Evolutionary conservation across 768 basidiomycete genomes (phyloP), one percentile per base, ranked within the genome.

Genomic region (Calvatia gigantea): DNA sequence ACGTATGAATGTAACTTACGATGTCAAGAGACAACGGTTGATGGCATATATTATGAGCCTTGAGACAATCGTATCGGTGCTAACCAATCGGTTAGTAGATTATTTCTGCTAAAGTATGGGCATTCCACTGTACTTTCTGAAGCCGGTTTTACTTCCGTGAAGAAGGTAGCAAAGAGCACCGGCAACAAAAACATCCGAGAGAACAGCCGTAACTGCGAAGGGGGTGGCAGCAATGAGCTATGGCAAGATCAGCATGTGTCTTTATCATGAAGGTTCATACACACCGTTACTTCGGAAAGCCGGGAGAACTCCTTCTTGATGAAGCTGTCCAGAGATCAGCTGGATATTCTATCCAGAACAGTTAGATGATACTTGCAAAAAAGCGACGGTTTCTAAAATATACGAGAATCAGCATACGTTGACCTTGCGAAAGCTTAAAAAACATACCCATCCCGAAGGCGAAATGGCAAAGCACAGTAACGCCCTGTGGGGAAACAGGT

Each of bases 1-100:
- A 19, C 21, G 37, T 2, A 14, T n/a, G 50, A 35, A 15, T 12
- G 33, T 1, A 3, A 66, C 76, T 51, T 57, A 79, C 77, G 75
- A 75, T 28, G 79, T 79, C 35, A 80, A 61, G 11, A 80, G 56
- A 52, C 77, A 79, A 4, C 78, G 77, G 57, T 79, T 79, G 58
- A 80, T 75, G 4, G 79, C 75, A 57, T 76, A 80, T 23, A 80
- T 62, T 4, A 79, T 80, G 23, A 80, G 64, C 1, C 65, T 69
- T 14, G 73, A 73, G 14, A 80, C 64, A 11, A 79, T 55, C 1
- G 64, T 68, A 46, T 77, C 74, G 2, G 78, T 78, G 27, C 78
- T 79, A 48, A 19, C 15, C 33, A 4, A 6, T 4, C 28, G 1
- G 8, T 50, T 6, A 51, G 49, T 11, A 23, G 25, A 19, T 0